Evolutionary conservation across 306 rosid species (phyloP).

Genomic region (Dryas drummondii): DNA sequence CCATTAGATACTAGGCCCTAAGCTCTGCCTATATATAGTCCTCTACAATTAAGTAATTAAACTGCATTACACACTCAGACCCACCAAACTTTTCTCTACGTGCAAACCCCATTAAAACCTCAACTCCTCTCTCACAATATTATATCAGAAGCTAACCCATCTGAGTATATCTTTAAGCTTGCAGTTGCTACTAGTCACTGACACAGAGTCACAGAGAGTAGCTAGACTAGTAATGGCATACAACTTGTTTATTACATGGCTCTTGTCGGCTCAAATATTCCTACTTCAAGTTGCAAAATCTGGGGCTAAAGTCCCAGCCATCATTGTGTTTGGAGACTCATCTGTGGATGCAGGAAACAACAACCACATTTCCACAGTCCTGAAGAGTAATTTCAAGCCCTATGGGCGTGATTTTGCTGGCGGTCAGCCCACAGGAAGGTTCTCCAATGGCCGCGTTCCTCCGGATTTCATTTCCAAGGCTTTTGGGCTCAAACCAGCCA

Average conservation of each 20-base stretch:
- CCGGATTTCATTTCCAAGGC: slow-evolving; percentile 45
- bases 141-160: background rate
- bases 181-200: slow-evolving; percentile 1
- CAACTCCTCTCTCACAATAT: background rate
- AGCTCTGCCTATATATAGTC: too few relatives aligned
- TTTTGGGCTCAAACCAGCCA: slow-evolving; percentile 38
- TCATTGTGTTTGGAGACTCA: slow-evolving; percentile 55
- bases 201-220: background rate
- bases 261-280: slow-evolving; percentile 4
- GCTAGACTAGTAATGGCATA: slow-evolving; percentile 14
- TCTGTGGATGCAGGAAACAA: slow-evolving; percentile 54
- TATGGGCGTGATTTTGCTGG: slow-evolving; percentile 49
- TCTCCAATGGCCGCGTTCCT: slow-evolving; percentile 46
- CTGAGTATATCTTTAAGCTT: background rate
- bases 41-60: too few relatives aligned
- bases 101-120: background rate
- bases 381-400: slow-evolving; percentile 49
- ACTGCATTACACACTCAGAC: too few relatives aligned
- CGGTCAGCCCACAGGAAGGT: slow-evolving; percentile 46
- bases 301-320: slow-evolving; percentile 39
- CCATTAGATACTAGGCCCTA: too few relatives aligned
- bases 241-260: slow-evolving; percentile 19
- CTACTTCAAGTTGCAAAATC: slow-evolving; percentile 9
- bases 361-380: slow-evolving; percentile 32
- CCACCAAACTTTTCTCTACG: too few relatives aligned